Evolutionary conservation across 2,329 filamentous ascomycete species (phyloP).

Genomic region (Samsoniella hepiali): DNA sequence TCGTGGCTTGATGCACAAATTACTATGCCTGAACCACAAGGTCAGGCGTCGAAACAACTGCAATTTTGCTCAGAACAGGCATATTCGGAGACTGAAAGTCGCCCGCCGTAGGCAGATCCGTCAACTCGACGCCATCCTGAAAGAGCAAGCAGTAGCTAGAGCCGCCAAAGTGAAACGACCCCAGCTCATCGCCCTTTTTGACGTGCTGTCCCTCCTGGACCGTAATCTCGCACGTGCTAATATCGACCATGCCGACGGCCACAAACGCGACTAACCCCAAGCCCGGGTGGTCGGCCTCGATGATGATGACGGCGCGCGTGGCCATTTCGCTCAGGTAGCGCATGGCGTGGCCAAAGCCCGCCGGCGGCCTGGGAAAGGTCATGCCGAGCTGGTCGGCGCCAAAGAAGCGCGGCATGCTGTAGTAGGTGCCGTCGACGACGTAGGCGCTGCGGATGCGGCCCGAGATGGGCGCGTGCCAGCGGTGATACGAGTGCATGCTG

Average conservation of each 20-base stretch:
- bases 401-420: slow-evolving; percentile 52
- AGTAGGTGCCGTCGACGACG: slow-evolving; percentile 64
- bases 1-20: too few relatives aligned
- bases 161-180: slow-evolving; percentile 81
- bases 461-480: slow-evolving; percentile 67
- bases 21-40: background rate
- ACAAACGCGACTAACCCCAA: slow-evolving; percentile 70
- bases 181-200: slow-evolving; percentile 66
- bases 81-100: slow-evolving; percentile 21
- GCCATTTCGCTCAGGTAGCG: slow-evolving; percentile 67
- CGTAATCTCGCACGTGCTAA: slow-evolving; percentile 68
- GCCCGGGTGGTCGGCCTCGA: slow-evolving; percentile 64
- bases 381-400: slow-evolving; percentile 28
- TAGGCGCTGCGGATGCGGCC: slow-evolving; percentile 58
- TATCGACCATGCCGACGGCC: slow-evolving; percentile 73
- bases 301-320: slow-evolving; percentile 65
- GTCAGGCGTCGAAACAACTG: slow-evolving; percentile 17
- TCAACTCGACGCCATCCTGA: slow-evolving; percentile 49
- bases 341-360: slow-evolving; percentile 51
- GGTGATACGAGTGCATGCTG: slow-evolving; percentile 64
- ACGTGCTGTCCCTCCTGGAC: slow-evolving; percentile 63
- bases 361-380: slow-evolving; percentile 31
- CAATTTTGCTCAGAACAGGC: slow-evolving; percentile 37
- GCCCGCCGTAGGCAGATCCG: slow-evolving; percentile 32
- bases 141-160: slow-evolving; percentile 68